phyloP scores from a whole-genome alignment of 148 eudicot genomes.

The Vaccinium macrocarpon region DNA sequence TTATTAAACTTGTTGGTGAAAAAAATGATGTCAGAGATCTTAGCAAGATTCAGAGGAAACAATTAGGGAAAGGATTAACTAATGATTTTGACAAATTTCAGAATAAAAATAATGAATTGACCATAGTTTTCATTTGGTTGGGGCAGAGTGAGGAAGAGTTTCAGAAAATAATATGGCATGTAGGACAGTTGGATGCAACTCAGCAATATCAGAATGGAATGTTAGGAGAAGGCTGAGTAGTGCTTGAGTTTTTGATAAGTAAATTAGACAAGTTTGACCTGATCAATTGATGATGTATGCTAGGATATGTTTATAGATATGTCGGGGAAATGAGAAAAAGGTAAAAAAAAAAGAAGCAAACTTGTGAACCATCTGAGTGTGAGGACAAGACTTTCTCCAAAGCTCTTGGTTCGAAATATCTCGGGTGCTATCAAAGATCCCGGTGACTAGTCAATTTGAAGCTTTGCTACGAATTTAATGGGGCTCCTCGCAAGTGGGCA shows the following conservation, averaged over 20 bases:
- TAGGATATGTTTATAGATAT: too few species aligned
- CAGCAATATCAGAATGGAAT: background rate
- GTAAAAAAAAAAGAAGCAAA: too few species aligned
- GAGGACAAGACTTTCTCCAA: too few species aligned
- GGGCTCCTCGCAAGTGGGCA: too few species aligned
- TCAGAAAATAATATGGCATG: background rate
- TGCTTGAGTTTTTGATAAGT: background rate
- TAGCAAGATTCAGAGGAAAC: background rate
- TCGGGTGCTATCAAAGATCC: too few species aligned
- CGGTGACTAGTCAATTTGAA: too few species aligned
- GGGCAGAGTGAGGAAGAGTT: background rate
- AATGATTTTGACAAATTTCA: background rate
- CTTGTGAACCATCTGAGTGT: too few species aligned
- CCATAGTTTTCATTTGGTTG: background rate
- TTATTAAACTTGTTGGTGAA: background rate
- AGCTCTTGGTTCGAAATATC: too few species aligned
- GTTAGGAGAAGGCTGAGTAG: background rate
- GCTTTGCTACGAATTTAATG: too few species aligned
- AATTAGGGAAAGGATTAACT: background rate
- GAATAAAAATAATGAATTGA: background rate
- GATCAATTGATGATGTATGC: background rate
- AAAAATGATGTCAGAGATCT: background rate
- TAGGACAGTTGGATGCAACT: conserved; percentile 4
- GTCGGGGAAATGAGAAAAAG: too few species aligned
- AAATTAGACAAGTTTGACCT: background rate